Evolutionary conservation across 257 asterid species (phyloP), one percentile per base, ranked within the genome.

Genomic region (Solanum sparsipilum): DNA sequence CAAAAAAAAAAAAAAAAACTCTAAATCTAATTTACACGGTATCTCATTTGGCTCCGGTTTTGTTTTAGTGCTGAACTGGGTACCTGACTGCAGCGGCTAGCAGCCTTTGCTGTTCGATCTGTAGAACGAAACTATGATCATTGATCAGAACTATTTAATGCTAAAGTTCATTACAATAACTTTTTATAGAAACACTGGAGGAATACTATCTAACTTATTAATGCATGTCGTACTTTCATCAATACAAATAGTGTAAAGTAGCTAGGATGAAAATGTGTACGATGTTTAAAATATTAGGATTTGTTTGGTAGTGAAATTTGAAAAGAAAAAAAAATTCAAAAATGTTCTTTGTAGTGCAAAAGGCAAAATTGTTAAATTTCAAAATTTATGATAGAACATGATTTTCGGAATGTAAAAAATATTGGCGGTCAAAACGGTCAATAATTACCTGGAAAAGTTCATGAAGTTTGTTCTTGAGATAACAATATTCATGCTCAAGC

Each of bases 61-160:
- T 13, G 87, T 23, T 83, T 83, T 75, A 90, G 75, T 88, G 86
- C 88, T 84, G 92, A 81, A 88, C 85, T 73, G 98, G 98, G 88
- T 95, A 95, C 90, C 99, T 95, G 73, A 92, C 94, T 81, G 93
- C 92, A 84, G 93, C 94, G 56, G 98, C 99, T 67, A 96, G 92
- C 84, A 90, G 85, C 81, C 97, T 91, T 90, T 95, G 98, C 91
- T 97, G 99, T 92, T 97, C 98, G 44, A 97, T 94, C 98, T 97
- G 94, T 13, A 63, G 85, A 29, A 48, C 29, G 20, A 81, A 81
- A 91, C 23, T 63, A 84, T 46, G 23, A 48, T 39, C 58, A 65
- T 78, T 38, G 12, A 48, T 39, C 58, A 65, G 39, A 56, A 36
- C 68, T n/a, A 32, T 16, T 81, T 29, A 81, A 81, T 81, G 85